Evolutionary conservation across 495 filamentous ascomycete species (phyloP).

Genomic region (Hypomontagnella monticulosa): DNA sequence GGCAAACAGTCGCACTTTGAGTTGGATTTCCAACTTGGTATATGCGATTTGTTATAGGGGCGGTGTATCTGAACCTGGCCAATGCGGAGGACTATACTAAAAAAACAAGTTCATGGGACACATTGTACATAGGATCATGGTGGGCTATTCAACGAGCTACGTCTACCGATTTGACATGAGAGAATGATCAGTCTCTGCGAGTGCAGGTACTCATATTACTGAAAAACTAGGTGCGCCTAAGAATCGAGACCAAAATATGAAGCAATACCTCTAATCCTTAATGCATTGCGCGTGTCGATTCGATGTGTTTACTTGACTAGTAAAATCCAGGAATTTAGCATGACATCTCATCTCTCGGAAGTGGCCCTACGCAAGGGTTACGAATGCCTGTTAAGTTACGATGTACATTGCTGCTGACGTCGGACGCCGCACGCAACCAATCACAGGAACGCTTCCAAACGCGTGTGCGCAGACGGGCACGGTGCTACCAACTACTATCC

Average conservation of each 20-base stretch:
- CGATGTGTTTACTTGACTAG: not conserved
- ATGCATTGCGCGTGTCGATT: not conserved
- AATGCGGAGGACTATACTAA: not conserved
- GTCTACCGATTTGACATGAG: not conserved
- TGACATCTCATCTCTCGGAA: too few species aligned
- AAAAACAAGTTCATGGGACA: not conserved
- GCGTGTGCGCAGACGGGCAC: constrained; percentile 11
- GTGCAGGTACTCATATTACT: too few species aligned
- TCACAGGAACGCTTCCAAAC: constrained; percentile 4
- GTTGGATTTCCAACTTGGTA: not conserved
- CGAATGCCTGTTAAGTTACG: not conserved
- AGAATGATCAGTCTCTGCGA: not conserved
- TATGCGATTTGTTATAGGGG: not conserved
- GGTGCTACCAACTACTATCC: not conserved
- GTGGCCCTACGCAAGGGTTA: too few species aligned
- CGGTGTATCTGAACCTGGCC: not conserved
- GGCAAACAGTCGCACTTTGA: constrained; percentile 1
- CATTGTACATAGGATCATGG: not conserved
- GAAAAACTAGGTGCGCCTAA: too few species aligned
- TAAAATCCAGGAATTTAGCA: too few species aligned
- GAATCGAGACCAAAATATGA: not conserved
- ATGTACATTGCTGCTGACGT: constrained; percentile 1
- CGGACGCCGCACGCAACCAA: too few species aligned
- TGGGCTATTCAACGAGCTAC: not conserved
- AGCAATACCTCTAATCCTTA: not conserved